phyloP scores from a whole-genome alignment of 257 asterid genomes.

The Solanum rostratum region DNA sequence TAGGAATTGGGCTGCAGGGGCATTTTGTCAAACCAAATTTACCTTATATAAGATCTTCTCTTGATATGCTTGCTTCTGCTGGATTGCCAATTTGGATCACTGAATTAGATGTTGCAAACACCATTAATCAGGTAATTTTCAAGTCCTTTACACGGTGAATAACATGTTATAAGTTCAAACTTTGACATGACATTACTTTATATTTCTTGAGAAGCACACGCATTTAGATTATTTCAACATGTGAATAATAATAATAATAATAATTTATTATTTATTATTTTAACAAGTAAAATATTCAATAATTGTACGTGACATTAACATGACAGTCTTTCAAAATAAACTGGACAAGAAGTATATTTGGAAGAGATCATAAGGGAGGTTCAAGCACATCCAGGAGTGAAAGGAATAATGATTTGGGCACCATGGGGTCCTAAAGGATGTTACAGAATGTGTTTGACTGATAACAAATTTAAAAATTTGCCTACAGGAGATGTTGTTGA shows the following conservation, averaged over 20 bases:
- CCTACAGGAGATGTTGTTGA: slow-evolving; percentile 48
- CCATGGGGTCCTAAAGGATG: slow-evolving; percentile 50
- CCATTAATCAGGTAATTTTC: slow-evolving; percentile 29
- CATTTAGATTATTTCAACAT: no score
- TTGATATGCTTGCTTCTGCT: slow-evolving; percentile 41
- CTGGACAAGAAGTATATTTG: slow-evolving; percentile 20
- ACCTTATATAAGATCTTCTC: slow-evolving; percentile 28
- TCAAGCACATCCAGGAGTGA: slow-evolving; percentile 20
- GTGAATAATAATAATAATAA: background rate
- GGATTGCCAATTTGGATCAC: slow-evolving; percentile 61
- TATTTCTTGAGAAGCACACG: no score
- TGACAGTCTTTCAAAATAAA: background rate
- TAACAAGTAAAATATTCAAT: background rate
- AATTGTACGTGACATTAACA: background rate
- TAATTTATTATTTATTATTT: background rate
- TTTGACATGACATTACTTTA: no score
- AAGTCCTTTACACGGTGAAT: background rate
- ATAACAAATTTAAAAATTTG: slow-evolving; percentile 34
- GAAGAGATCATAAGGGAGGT: slow-evolving; percentile 44
- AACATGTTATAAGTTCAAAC: no score
- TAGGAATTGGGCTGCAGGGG: slow-evolving; percentile 24
- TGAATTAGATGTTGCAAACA: slow-evolving; percentile 39
- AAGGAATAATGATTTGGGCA: slow-evolving; percentile 42
- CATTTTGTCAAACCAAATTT: slow-evolving; percentile 34
- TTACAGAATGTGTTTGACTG: slow-evolving; percentile 52